Percentiles rank a stretch among this genome's conserved stretches.
phyloP scores from a whole-genome alignment of 306 rosid species.

The Lathyrus sativus region DNA sequence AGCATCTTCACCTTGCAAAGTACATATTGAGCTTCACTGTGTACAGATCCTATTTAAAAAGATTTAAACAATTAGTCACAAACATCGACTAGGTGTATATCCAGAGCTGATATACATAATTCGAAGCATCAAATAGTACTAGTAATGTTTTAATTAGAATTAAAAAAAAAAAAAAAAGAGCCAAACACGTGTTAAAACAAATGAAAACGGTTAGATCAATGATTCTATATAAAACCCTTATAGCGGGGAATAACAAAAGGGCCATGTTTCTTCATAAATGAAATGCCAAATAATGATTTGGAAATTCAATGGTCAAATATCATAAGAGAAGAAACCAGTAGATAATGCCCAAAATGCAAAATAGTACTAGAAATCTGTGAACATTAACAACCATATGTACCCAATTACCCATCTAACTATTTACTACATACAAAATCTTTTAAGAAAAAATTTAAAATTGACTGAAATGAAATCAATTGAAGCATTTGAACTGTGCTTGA shows the following conservation, averaged over 20 bases:
- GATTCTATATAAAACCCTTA: neutral
- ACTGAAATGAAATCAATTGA: slow-evolving; percentile 3
- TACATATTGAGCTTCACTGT: slow-evolving; percentile 41
- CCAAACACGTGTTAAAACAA: slow-evolving; percentile 2
- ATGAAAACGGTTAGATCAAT: neutral
- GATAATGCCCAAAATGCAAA: neutral
- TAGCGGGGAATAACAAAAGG: neutral
- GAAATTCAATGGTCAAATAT: slow-evolving; percentile 14
- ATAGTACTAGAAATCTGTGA: neutral
- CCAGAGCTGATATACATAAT: neutral
- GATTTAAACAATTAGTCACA: slow-evolving; percentile 29
- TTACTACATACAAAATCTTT: neutral
- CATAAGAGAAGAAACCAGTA: slow-evolving; percentile 23
- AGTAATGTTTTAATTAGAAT: slow-evolving; percentile 3
- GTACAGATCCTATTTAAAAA: slow-evolving; percentile 48
- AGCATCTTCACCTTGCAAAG: slow-evolving; percentile 69
- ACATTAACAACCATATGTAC: neutral
- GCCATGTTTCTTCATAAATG: neutral
- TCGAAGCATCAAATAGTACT: neutral
- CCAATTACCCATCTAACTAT: slow-evolving; percentile 3
- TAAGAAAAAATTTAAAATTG: neutral
- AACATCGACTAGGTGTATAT: slow-evolving; percentile 30
- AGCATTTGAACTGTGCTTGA: slow-evolving; percentile 2
- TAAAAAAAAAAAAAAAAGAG: slow-evolving; percentile 17
- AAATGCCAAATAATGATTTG: slow-evolving; percentile 9